Base-by-base conservation (phyloP, 1,284 basidiomycete genomes). In the Anthracocystis setariae region DNA sequence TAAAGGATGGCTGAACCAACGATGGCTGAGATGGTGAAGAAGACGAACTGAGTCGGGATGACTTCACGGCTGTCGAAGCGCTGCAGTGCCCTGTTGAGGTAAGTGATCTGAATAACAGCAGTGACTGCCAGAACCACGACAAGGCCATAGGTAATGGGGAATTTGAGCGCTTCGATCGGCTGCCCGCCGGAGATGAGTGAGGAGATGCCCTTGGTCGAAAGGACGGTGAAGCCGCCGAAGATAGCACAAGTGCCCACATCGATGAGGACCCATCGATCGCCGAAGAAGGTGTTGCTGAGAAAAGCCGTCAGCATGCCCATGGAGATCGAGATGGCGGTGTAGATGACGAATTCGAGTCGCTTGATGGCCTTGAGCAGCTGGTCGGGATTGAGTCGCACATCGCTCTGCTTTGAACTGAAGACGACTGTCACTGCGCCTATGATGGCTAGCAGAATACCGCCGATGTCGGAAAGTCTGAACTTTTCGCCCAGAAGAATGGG, bases 1-100 rank as follows among this genome's bases (percentile, higher is more conserved):
- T 95, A 98, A 3, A 98, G 87, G 20, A 98, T 91, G 0, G 93
- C 92, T 4, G 92, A 94, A 23, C 94, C 94, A 44, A 93, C 85
- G 72, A 98, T 95, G 4, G 93, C 93, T 39, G 90, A 91, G 33
- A 86, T 74, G 0, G 86, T 85, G 75, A 87, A 87, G 63, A 95
- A 87, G 39, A 96, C 93, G 83, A 97, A 98, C 85, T 97, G 94
- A 13, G 90, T 90, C 2, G 95, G 95, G 33, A 74, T 72, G 21
- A 77, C 70, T 35, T 78, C 64, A 9, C 79, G 53, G n/a, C 74
- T 73, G 40, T 80, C 76, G 37, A 79, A 76, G 24, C 69, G 52
- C 50, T 83, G 78, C 23, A 83, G 68, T 89, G 88, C 78, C 25
- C 80, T 75, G 81, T 98, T 97, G 52, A 98, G 87, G 82, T 92